Conservation (phyloP, 75 land plant species). For the Pinus taeda region DNA sequence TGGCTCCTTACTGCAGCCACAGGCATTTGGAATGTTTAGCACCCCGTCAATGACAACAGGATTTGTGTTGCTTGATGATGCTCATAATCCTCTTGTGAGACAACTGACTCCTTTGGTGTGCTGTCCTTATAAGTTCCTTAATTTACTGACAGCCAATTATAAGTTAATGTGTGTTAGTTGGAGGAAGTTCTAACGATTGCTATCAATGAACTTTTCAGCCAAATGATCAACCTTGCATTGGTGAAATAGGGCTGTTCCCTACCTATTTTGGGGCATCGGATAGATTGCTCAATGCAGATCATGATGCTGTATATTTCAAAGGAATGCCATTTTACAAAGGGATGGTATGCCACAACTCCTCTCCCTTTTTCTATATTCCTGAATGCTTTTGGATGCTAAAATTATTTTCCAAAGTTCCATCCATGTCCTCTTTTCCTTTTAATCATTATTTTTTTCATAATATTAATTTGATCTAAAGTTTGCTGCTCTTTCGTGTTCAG, state of each 20-base stretch:
- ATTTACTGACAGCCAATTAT: not conserved
- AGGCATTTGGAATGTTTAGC: conserved; percentile 87
- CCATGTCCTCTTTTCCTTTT: conserved; percentile 1
- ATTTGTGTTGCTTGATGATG: conserved; percentile 78
- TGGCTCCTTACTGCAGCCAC: conserved; percentile 77
- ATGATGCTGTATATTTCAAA: conserved; percentile 81
- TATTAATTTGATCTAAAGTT: not conserved
- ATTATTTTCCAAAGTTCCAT: not conserved
- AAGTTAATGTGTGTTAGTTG: not conserved
- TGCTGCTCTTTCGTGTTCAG: not conserved
- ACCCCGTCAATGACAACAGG: conserved; percentile 69
- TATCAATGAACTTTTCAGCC: conserved; percentile 47
- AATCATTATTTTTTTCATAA: not conserved
- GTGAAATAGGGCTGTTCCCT: conserved; percentile 83
- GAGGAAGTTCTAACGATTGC: not conserved
- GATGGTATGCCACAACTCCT: conserved; percentile 42
- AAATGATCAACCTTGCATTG: conserved; percentile 85
- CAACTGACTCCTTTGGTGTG: not conserved
- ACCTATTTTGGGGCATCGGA: conserved; percentile 68
- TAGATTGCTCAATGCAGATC: conserved; percentile 90
- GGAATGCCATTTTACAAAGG: conserved; percentile 93
- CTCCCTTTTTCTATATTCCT: not conserved
- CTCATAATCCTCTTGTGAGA: conserved; percentile 78
- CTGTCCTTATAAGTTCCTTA: not conserved
- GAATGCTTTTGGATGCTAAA: not conserved